A percentile compares a stretch with the other conserved stretches of the same genome.
Evolutionary conservation across 352 stramenopile species (phyloP).

Genomic region (Globisporangium cystogenes): DNA sequence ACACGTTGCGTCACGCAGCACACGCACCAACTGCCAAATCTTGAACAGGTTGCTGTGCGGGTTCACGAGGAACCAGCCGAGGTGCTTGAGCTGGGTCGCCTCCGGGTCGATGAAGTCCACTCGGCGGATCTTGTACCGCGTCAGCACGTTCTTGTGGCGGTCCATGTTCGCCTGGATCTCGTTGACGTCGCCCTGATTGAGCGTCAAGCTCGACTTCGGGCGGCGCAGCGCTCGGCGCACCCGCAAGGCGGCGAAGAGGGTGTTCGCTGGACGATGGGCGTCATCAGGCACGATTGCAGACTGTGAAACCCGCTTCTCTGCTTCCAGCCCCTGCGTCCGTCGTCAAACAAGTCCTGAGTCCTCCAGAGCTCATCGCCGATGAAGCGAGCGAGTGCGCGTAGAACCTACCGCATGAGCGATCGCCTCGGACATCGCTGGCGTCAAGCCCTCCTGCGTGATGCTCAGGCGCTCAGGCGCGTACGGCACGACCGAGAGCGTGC

Average conservation of each 20-base stretch:
- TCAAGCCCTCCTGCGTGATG: slow-evolving; percentile 47
- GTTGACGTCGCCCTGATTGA: slow-evolving; percentile 14
- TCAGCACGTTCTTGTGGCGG: slow-evolving; percentile 69
- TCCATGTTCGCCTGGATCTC: slow-evolving; percentile 51
- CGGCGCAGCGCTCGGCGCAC: slow-evolving; percentile 48
- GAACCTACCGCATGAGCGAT: slow-evolving; percentile 30
- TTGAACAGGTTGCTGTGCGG: slow-evolving; percentile 65
- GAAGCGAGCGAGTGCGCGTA: not conserved
- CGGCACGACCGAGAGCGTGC: slow-evolving; percentile 45
- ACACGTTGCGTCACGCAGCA: too few species aligned
- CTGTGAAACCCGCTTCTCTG: slow-evolving; percentile 9
- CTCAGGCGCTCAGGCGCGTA: slow-evolving; percentile 62
- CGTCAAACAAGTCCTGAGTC: not conserved
- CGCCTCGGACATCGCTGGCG: slow-evolving; percentile 36
- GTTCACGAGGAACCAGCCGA: slow-evolving; percentile 57
- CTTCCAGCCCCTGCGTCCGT: slow-evolving; percentile 5
- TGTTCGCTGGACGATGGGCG: slow-evolving; percentile 20
- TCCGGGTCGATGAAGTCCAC: slow-evolving; percentile 39
- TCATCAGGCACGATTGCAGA: slow-evolving; percentile 1
- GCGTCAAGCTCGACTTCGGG: slow-evolving; percentile 13
- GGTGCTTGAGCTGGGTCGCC: slow-evolving; percentile 24
- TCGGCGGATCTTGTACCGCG: slow-evolving; percentile 69
- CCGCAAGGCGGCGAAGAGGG: slow-evolving; percentile 52
- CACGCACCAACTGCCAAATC: slow-evolving; percentile 65
- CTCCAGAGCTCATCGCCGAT: not conserved